Conservation (phyloP, 2,329 filamentous ascomycete species). For the Claviceps pazoutovae region DNA sequence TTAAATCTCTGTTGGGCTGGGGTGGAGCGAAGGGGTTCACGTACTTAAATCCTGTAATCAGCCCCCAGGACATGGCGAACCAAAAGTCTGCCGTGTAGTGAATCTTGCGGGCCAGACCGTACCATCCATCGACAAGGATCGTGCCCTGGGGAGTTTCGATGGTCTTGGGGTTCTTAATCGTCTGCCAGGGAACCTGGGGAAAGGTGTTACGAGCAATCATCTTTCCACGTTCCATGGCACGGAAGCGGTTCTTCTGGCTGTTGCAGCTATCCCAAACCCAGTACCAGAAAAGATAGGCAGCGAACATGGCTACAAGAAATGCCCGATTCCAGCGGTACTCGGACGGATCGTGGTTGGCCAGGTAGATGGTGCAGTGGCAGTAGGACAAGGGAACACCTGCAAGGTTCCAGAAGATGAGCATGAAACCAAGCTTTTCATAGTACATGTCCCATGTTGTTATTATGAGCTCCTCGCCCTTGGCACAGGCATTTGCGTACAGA, state of each 20-base stretch:
- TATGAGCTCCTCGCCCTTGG: constrained; percentile 85
- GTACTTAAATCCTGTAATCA: constrained; percentile 35
- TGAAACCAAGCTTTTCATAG: constrained; percentile 93
- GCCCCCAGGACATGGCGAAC: constrained; percentile 36
- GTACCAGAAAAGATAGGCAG: constrained; percentile 69
- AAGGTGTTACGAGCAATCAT: constrained; percentile 62
- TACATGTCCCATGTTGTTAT: constrained; percentile 90
- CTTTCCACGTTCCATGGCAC: constrained; percentile 62
- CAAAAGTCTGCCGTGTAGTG: constrained; percentile 36
- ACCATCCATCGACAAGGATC: constrained; percentile 78
- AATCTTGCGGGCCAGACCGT: constrained; percentile 54
- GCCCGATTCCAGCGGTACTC: constrained; percentile 65
- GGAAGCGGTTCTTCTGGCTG: constrained; percentile 88
- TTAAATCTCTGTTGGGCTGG: not conserved
- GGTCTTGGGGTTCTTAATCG: constrained; percentile 63
- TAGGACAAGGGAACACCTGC: constrained; percentile 83
- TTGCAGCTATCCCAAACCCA: constrained; percentile 89
- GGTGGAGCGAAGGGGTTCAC: not conserved
- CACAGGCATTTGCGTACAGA: constrained; percentile 82
- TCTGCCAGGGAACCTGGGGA: constrained; percentile 82
- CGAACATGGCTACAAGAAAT: constrained; percentile 50
- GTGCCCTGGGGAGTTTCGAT: constrained; percentile 61
- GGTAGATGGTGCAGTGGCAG: constrained; percentile 84
- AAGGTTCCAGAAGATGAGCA: constrained; percentile 96
- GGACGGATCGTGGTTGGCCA: constrained; percentile 68